Evolutionary conservation across 2,329 filamentous ascomycete species (phyloP).

Genomic region (Neurospora sp.): DNA sequence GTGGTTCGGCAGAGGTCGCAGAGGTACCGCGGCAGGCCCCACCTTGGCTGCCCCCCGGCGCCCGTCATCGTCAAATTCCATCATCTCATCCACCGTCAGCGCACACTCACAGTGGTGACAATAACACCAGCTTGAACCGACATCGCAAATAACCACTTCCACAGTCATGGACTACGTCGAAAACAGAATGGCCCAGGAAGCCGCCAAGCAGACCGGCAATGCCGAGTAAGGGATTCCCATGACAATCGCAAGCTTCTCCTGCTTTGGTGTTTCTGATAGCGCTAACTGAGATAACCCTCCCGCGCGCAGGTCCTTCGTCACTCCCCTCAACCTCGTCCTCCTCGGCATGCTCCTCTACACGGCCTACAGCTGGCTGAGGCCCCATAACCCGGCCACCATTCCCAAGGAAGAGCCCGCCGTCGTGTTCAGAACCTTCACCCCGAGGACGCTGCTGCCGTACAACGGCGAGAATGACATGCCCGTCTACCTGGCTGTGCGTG

Average conservation of each 20-base stretch:
- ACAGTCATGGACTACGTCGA: constrained; percentile 46
- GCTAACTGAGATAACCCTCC: not conserved
- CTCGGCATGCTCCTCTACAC: constrained; percentile 47
- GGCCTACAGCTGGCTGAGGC: constrained; percentile 44
- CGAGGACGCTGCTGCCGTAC: constrained; percentile 72
- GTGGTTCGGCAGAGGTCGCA: too few species aligned
- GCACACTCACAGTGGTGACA: too few species aligned
- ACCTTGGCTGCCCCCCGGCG: too few species aligned
- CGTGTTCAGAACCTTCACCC: constrained; percentile 63
- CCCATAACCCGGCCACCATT: constrained; percentile 35
- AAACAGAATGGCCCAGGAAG: constrained; percentile 45
- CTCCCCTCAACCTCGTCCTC: constrained; percentile 55
- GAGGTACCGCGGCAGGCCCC: too few species aligned
- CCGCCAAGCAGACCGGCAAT: constrained; percentile 29
- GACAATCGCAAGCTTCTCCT: not conserved
- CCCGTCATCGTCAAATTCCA: not conserved
- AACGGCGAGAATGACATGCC: constrained; percentile 66
- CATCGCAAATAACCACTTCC: not conserved
- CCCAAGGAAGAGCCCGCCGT: constrained; percentile 45
- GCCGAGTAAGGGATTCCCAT: constrained; percentile 22
- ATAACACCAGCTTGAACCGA: not conserved
- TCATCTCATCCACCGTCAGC: not conserved
- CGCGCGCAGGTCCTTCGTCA: constrained; percentile 36
- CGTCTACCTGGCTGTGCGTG: constrained; percentile 86
- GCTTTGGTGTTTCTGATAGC: not conserved